Evolutionary conservation across 176 grass and related monocot genomes (phyloP).

Genomic region (Thinopyrum elongatum): DNA sequence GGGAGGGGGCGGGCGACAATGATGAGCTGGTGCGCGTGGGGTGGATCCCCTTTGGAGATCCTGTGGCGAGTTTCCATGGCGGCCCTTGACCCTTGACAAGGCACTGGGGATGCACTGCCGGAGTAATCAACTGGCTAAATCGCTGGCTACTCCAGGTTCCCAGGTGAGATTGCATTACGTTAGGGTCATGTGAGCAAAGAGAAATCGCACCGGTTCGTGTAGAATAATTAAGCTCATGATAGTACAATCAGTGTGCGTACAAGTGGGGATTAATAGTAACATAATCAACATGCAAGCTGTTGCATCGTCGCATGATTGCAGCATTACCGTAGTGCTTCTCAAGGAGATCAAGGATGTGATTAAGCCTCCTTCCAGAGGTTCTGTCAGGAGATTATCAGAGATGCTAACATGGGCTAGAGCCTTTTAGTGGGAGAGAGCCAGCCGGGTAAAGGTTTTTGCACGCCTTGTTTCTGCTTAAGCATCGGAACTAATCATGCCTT

Average conservation of each 20-base stretch:
- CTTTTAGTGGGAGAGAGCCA: not conserved
- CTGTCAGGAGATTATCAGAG: not conserved
- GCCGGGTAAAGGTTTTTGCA: no score
- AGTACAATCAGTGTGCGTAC: not conserved
- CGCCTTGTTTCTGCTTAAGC: no score
- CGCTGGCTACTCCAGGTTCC: slow-evolving; percentile 36
- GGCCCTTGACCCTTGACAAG: slow-evolving; percentile 39
- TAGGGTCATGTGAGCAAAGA: not conserved
- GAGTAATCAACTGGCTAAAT: slow-evolving; percentile 10
- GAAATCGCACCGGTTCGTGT: not conserved
- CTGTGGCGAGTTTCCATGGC: slow-evolving; percentile 12
- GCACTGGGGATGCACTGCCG: slow-evolving; percentile 19
- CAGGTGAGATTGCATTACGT: slow-evolving; percentile 32
- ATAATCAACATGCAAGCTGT: not conserved
- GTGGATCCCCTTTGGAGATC: slow-evolving; percentile 41
- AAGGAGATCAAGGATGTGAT: not conserved
- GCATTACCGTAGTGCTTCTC: not conserved
- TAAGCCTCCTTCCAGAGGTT: not conserved
- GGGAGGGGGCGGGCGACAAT: slow-evolving; percentile 64
- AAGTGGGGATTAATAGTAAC: not conserved
- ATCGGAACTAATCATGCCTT: not conserved
- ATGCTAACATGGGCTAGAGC: not conserved
- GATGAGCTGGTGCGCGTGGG: slow-evolving; percentile 77
- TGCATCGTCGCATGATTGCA: slow-evolving; percentile 12
- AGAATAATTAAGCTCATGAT: not conserved